Percentiles rank a stretch among this genome's conserved stretches.
Evolutionary conservation across 495 filamentous ascomycete species (phyloP).

Genomic region (Lophiostoma macrostomum): DNA sequence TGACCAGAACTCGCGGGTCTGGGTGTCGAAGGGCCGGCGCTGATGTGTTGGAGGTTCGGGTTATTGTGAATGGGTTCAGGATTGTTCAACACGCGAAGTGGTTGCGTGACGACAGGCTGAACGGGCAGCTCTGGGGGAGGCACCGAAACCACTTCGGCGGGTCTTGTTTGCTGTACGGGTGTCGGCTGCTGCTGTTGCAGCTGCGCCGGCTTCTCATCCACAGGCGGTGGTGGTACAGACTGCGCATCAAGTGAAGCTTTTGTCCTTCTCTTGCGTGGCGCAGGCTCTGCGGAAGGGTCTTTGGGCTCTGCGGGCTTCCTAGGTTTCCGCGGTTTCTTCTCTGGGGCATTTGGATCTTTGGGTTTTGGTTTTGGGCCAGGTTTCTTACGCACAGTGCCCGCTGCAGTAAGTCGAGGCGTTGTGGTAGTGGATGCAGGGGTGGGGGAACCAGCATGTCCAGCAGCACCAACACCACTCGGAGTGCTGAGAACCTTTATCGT

Average conservation of each 20-base stretch:
- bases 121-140: slow-evolving; percentile 31
- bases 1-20: slow-evolving; percentile 64
- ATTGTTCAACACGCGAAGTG: slow-evolving; percentile 30
- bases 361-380: slow-evolving; percentile 33
- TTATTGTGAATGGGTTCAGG: slow-evolving; percentile 37
- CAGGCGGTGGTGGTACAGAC: slow-evolving; percentile 4
- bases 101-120: slow-evolving; percentile 20
- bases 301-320: slow-evolving; percentile 55
- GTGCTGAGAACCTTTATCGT: slow-evolving; percentile 14
- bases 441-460: slow-evolving; percentile 1
- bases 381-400: slow-evolving; percentile 28
- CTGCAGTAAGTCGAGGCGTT: slow-evolving; percentile 15
- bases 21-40: slow-evolving; percentile 40
- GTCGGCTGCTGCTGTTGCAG: slow-evolving; percentile 10
- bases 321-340: slow-evolving; percentile 45
- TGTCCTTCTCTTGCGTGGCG: slow-evolving; percentile 50
- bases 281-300: slow-evolving; percentile 54
- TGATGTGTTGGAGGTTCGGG: slow-evolving; percentile 36
- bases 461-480: slow-evolving; percentile 24
- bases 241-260: slow-evolving; percentile 19
- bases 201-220: slow-evolving; percentile 17
- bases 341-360: slow-evolving; percentile 26
- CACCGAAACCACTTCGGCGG: slow-evolving; percentile 21
- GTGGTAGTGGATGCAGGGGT: slow-evolving; percentile 16
- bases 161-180: slow-evolving; percentile 19